phyloP scores from a whole-genome alignment of 495 filamentous ascomycete species.

The Thermothielavioides terrestris region DNA sequence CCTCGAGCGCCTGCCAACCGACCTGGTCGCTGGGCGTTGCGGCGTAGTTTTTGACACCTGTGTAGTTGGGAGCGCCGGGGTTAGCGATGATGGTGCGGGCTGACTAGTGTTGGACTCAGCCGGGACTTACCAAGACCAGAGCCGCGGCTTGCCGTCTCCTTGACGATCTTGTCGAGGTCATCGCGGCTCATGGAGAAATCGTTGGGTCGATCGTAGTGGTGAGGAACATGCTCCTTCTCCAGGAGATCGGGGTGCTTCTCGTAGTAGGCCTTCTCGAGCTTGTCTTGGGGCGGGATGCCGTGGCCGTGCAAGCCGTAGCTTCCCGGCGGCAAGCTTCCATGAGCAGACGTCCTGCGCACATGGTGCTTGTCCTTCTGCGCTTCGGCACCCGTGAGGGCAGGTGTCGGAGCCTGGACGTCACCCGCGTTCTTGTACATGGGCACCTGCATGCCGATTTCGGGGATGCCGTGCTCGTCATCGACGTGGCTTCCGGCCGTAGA shows the following conservation, averaged over 20 bases:
- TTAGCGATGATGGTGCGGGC: neutral
- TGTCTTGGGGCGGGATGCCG: constrained; percentile 57
- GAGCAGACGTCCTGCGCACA: constrained; percentile 45
- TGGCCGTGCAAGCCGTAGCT: constrained; percentile 86
- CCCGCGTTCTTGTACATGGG: constrained; percentile 92
- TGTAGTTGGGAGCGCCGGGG: constrained; percentile 14
- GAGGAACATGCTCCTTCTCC: constrained; percentile 53
- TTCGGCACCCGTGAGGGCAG: constrained; percentile 50
- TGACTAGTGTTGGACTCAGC: neutral
- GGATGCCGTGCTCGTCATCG: constrained; percentile 76
- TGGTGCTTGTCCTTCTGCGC: constrained; percentile 56
- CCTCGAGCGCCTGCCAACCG: constrained; percentile 70
- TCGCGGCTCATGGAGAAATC: constrained; percentile 87
- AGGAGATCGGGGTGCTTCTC: constrained; percentile 77
- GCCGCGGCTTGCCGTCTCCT: constrained; percentile 56
- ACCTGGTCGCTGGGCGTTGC: constrained; percentile 73
- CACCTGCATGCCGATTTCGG: constrained; percentile 79
- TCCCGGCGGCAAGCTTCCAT: constrained; percentile 52
- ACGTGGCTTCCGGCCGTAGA: constrained; percentile 38
- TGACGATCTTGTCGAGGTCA: constrained; percentile 84
- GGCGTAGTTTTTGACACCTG: constrained; percentile 38
- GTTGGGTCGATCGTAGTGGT: constrained; percentile 53
- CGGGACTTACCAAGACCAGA: constrained; percentile 53
- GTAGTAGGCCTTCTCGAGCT: constrained; percentile 81
- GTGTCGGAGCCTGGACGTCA: constrained; percentile 93